phyloP scores from a whole-genome alignment of 2,329 filamentous ascomycete genomes.

The Pestalotiopsis sp. region DNA sequence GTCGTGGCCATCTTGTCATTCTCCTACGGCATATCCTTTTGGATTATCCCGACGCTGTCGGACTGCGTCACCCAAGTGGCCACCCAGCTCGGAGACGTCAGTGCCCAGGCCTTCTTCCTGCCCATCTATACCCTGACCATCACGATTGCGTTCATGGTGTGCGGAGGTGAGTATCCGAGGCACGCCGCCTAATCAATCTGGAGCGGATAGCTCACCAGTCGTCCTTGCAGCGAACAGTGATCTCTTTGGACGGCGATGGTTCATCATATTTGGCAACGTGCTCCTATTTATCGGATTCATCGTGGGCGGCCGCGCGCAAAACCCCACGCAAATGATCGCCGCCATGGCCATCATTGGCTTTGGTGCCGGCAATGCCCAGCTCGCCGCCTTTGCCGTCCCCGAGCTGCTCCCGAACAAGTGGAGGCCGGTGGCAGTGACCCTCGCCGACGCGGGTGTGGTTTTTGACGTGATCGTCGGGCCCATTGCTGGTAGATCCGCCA shows the following conservation, averaged over 20 bases:
- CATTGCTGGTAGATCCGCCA: conserved; percentile 46
- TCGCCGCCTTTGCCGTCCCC: conserved; percentile 48
- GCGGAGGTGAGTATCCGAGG: conserved; percentile 22
- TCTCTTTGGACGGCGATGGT: conserved; percentile 49
- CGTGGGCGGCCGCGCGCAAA: conserved; percentile 41
- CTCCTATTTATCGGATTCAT: conserved; percentile 41
- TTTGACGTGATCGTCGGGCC: conserved; percentile 49
- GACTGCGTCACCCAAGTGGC: conserved; percentile 33
- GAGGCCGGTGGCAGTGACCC: conserved; percentile 45
- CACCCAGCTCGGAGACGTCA: conserved; percentile 36
- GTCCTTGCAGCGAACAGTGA: conserved; percentile 43
- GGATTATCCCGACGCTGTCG: conserved; percentile 38
- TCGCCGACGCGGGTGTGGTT: conserved; percentile 45
- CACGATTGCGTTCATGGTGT: conserved; percentile 44
- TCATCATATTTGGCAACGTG: conserved; percentile 45
- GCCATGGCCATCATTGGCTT: conserved; percentile 46
- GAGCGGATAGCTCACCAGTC: conserved; percentile 25
- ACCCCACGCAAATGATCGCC: conserved; percentile 39
- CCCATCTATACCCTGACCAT: conserved; percentile 42
- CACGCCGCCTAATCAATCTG: conserved; percentile 1
- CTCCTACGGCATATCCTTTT: conserved; percentile 41
- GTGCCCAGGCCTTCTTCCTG: conserved; percentile 36
- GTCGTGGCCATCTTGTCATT: conserved; percentile 39
- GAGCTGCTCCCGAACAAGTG: conserved; percentile 53
- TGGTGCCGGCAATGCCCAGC: conserved; percentile 46